A percentile compares a stretch with the other conserved stretches of the same genome.
Evolutionary conservation across 768 basidiomycete species (phyloP).

Genomic region (Mycena crocata): DNA sequence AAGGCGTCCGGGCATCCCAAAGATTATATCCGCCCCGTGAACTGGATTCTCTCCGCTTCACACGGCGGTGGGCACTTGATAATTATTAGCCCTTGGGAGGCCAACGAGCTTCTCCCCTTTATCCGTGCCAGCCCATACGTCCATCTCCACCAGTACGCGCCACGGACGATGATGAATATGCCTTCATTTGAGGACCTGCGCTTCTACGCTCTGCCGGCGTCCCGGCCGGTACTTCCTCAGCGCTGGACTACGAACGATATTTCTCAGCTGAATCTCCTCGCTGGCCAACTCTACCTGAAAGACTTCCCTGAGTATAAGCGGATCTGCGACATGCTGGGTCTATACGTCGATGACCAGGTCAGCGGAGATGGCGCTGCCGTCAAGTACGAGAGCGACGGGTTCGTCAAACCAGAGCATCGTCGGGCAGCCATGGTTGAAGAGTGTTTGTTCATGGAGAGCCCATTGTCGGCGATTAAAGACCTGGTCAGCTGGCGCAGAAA

Average conservation of each 20-base stretch:
- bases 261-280: conserved; percentile 55
- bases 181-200: conserved; percentile 50
- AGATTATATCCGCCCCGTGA: conserved; percentile 51
- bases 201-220: conserved; percentile 44
- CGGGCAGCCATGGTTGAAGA: conserved; percentile 24
- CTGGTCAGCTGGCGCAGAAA: conserved; percentile 52
- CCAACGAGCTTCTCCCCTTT: conserved; percentile 46
- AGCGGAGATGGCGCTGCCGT: conserved; percentile 27
- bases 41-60: conserved; percentile 54
- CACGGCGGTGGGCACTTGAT: conserved; percentile 38
- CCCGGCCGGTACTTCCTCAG: conserved; percentile 34
- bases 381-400: conserved; percentile 42
- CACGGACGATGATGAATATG: conserved; percentile 48
- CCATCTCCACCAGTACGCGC: conserved; percentile 56
- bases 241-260: conserved; percentile 27
- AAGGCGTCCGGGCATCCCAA: conserved; percentile 28
- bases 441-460: conserved; percentile 49
- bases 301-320: conserved; percentile 45
- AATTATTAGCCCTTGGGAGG: conserved; percentile 55
- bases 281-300: conserved; percentile 57
- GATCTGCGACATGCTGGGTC: conserved; percentile 51
- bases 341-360: conserved; percentile 37
- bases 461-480: conserved; percentile 46
- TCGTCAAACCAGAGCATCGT: conserved; percentile 40
- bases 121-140: conserved; percentile 48